Evolutionary conservation across 345 rosid genomes (phyloP).

Genomic region (Jatropha curcas): DNA sequence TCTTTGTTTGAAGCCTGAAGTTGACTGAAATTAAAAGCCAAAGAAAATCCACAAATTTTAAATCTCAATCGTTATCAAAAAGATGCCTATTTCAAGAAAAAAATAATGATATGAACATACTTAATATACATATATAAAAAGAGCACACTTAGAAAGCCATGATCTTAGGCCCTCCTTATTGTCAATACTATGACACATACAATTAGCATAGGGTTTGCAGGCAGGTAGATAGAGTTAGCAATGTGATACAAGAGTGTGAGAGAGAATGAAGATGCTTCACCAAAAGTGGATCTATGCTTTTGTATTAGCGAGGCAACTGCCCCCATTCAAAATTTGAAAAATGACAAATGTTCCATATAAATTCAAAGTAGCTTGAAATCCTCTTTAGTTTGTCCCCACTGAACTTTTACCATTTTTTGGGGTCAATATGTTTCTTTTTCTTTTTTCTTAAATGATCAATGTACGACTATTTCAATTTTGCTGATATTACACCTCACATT

Average conservation of each 20-base stretch:
- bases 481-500: background rate
- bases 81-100: background rate
- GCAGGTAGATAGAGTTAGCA: background rate
- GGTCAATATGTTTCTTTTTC: background rate
- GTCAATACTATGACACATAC: background rate
- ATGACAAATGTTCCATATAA: background rate
- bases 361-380: too few relatives aligned
- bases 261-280: background rate
- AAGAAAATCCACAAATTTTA: background rate
- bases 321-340: background rate
- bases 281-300: background rate
- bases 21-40: background rate
- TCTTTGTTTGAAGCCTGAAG: too few relatives aligned
- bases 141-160: background rate
- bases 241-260: background rate
- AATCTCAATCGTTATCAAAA: background rate
- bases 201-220: background rate
- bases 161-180: background rate
- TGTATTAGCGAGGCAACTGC: background rate
- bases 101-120: too few relatives aligned
- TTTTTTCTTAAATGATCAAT: background rate
- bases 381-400: background rate
- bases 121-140: too few relatives aligned
- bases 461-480: background rate
- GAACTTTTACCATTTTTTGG: background rate